Base-by-base conservation (phyloP, 164 flowering plant species). In the Cinnamomum micranthum region DNA sequence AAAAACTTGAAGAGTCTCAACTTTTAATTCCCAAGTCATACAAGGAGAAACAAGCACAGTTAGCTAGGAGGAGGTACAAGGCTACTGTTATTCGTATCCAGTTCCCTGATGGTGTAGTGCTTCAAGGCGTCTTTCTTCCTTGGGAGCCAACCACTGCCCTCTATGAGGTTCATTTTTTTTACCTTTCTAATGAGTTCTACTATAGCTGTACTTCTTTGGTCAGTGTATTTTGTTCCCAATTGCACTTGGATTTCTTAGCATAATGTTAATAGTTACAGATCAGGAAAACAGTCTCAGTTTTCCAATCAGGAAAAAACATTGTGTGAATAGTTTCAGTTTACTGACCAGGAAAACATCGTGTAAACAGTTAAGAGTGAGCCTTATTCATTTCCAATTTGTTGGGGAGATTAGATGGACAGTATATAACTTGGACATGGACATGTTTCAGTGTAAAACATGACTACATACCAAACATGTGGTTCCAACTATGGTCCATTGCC, bases 81-180 rank as follows among this genome's bases (percentile, higher is more conserved):
- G 89, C 76, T 79, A 68, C 95, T 71, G 69, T 90, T n/a, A 88
- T 95, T 28, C 85, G 98, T 33, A 77, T 95, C 79, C 97, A 93
- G 82, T 93, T 95, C 81, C 98, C 98, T 71, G 98, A 93, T 82
- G 94, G 90, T 28, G 97, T 95, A 31, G 95, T 95, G 63, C 92
- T 95, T 51, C 98, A 95, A 84, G 98, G 89, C 69, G 80, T 89
- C 80, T 95, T 95, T 80, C 76, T 82, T 65, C 96, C 99, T 35
- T 82, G 85, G 84, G 99, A 93, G 82, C 82, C 85, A 33, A 93
- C 98, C 24, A 84, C 82, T 52, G 87, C 86, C 51, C 89, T 95
- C 27, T 95, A 95, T 68, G 96, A 95, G 92, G 98, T 94, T 75
- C 15, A 10, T 10, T 23, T 51, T 17, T 27, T 51, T 17, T 27